Base-by-base conservation (phyloP, 2,329 filamentous ascomycete species). In the Alternaria arborescens region DNA sequence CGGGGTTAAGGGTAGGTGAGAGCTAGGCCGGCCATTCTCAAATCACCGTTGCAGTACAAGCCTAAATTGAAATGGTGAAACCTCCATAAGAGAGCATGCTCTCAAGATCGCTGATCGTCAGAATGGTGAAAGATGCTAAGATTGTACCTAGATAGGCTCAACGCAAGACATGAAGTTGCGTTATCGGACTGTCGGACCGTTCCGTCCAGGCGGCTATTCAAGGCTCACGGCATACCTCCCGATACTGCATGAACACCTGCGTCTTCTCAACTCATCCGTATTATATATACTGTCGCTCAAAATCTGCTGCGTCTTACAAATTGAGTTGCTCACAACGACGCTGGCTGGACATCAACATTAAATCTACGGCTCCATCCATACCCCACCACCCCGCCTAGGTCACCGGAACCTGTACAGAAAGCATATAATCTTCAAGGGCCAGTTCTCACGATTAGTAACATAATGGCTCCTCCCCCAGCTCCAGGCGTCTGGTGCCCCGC, bases 401-500 rank as follows among this genome's bases (percentile, higher is more conserved):
- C 11, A 18, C 14, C 7, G 26, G 22, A 57, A 26, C 28, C 41
- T 18, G 43, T 28, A 40, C 16, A 26, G 20, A 48, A 50, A 28
- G 36, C 50, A 42, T 32, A 58, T 14, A 18, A 34, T 34, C n/a
- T 20, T 26, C 4, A 20, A 46, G 32, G 8, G 14, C 22, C 22
- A 51, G 41, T 24, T 44, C 18, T 7, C 47, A 54, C 41, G 18
- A 11, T 1, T 42, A 46, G 42, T 11, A 40, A 34, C 34, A 28
- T 24, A 10, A 64, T 68, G 66, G 64, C 58, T 22, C 62, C 62
- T 50, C 62, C 62, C 48, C 66, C 66, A 26, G 52, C 60, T 26
- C 55, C 73, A 34, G 74, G 74, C 48, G 70, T 77, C 41, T 77
- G 73, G 73, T 71, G 69, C 24, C 82, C 82, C 24, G 80, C 81